Evolutionary conservation across 2,329 filamentous ascomycete species (phyloP), one percentile per base, ranked within the genome.

Genomic region (Geosmithia morbida): DNA sequence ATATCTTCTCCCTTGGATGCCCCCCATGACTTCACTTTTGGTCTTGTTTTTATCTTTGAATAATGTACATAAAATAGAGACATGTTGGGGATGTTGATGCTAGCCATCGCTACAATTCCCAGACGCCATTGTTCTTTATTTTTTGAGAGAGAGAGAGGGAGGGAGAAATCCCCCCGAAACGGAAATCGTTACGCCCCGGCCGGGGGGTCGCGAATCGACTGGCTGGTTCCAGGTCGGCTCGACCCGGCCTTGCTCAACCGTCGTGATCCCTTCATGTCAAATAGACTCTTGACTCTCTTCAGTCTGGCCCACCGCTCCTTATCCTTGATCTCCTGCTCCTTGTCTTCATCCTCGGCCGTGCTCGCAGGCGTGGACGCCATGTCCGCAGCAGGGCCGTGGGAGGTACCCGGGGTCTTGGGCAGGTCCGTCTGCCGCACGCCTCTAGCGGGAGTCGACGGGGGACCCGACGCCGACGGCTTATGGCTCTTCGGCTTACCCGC

Each of bases 281-380:
- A 79, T 44, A 85, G 63, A 57, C 81, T 85, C 69, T 84, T 84
- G 49, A 87, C 81, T 49, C 77, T 74, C 55, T 80, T 74, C 52
- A 87, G 63, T 53, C 80, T 73, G n/a, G 80, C 75, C 82, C 82
- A 86, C 52, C 83, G 71, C 61, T 84, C 80, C 60, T 83, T 83
- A 51, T 87, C 83, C 58, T 83, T 83, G 43, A 66, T 70, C 44
- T 71, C 68, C 22, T 70, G 65, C 0, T 61, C 61, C 40, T 64
- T 66, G 43, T 72, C 68, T 18, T 74, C 67, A 10, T 70, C 56
- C 20, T 60, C 58, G 5, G 41, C 40, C 37, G 43, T 26, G n/a
- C 14, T 20, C 18, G 14, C 7, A 3, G 41, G 43, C 6, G 43
- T 45, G 43, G 33, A 11, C 41, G 19, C 41, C 18, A 22, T 13